Evolutionary conservation across 257 asterid species (phyloP), one percentile per base, ranked within the genome.

Genomic region (Capsicum chinense): DNA sequence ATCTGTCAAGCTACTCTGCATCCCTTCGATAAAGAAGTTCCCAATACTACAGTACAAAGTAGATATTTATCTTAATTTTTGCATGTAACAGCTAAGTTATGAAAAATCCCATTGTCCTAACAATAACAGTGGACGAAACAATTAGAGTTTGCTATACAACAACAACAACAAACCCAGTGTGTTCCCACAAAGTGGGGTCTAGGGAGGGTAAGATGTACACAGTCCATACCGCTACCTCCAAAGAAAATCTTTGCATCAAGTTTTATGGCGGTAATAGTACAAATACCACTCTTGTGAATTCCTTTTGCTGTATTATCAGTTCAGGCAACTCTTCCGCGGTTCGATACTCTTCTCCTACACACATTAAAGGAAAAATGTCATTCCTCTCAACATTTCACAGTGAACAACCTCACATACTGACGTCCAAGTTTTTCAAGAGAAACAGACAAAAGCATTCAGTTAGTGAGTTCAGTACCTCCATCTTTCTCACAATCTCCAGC

Each of bases 281-380:
- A 50, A 44, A 48, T 83, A 94, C 99, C 87, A 94, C 86, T 95
- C 70, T 89, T 91, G 69, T 94, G 98, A 86, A 94, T 93, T 83
- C 98, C 95, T 94, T 97, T 71, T 95, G 92, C 98, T 97, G 93
- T 70, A 98, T 94, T 83, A 94, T 97, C 97, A 95, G 92, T 89
- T 95, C 99, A 87, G 95, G 67, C n/a, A 91, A 79, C 91, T 92
- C 99, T 87, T 95, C 98, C 95, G 94, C 89, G 19, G 99, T 94
- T 69, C 98, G 97, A 87, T 94, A 97, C 80, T 98, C 99, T 85
- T 48, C 47, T 21, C 99, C 99, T 97, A 86, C 74, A 69, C 35
- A 35, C 54, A 74, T 56, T 59, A 68, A 85, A 11, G 74, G 50
- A 87, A 83, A 85, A 73, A 57, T 57, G 16, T 16, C 83, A 21